phyloP scores from a whole-genome alignment of 2,329 filamentous ascomycete genomes.

The Stachybotrys chartarum region DNA sequence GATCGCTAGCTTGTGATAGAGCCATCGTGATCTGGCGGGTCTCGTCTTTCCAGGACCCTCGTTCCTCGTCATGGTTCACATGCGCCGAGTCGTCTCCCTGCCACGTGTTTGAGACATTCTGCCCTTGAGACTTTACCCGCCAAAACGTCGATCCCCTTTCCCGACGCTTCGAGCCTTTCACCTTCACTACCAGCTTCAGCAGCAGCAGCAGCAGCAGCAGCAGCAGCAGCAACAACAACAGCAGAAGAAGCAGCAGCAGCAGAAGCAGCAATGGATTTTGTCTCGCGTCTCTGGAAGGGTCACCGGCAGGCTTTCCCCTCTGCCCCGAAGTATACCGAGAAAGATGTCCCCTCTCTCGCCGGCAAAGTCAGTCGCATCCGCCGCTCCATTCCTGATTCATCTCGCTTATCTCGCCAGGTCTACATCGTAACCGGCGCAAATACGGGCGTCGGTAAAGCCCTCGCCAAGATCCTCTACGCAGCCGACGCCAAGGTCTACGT shows the following conservation, averaged over 20 bases:
- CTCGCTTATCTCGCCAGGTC: constrained; percentile 33
- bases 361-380: background rate
- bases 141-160: background rate
- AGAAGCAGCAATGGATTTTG: background rate
- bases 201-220: background rate
- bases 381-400: background rate
- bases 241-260: background rate
- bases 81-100: background rate
- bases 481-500: constrained; percentile 49
- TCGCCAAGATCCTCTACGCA: constrained; percentile 45
- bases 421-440: constrained; percentile 42
- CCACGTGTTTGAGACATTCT: background rate
- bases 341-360: background rate
- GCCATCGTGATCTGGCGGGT: background rate
- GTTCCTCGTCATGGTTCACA: too few species aligned
- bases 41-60: too few species aligned
- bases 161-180: background rate
- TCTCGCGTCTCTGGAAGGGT: background rate
- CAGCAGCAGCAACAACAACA: background rate
- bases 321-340: background rate
- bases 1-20: background rate
- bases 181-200: background rate
- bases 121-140: background rate
- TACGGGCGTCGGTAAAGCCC: constrained; percentile 41
- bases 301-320: background rate